phyloP scores from a whole-genome alignment of 1,139 yeast genomes.

The Barnettozyma hawaiiensis region DNA sequence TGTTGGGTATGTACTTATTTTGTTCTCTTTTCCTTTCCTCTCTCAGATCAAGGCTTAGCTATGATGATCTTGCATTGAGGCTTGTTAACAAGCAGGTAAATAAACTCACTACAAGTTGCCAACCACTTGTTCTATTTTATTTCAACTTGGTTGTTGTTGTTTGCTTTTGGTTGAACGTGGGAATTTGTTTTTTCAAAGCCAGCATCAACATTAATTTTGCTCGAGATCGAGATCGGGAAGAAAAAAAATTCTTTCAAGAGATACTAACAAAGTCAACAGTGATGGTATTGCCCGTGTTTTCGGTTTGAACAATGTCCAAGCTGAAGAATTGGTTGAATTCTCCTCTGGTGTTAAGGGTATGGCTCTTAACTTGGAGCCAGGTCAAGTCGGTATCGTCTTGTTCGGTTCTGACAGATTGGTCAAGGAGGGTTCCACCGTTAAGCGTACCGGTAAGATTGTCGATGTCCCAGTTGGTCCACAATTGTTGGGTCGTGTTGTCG shows the following conservation, averaged over 20 bases:
- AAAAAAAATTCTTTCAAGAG: slow-evolving; percentile 1
- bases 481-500: slow-evolving; percentile 98
- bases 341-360: slow-evolving; percentile 99
- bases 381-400: slow-evolving; percentile 99
- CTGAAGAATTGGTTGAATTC: slow-evolving; percentile 99
- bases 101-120: too few species aligned
- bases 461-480: slow-evolving; percentile 99
- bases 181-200: too few species aligned
- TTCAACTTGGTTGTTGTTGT: background rate
- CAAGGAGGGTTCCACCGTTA: slow-evolving; percentile 99
- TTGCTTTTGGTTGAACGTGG: too few species aligned
- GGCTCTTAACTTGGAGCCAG: slow-evolving; percentile 99
- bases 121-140: background rate
- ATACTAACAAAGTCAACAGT: slow-evolving; percentile 39
- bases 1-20: slow-evolving; percentile 64
- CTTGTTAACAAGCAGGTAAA: too few species aligned
- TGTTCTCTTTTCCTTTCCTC: too few species aligned
- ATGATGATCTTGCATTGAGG: background rate
- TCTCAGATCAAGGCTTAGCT: background rate
- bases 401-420: slow-evolving; percentile 99
- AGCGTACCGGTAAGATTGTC: slow-evolving; percentile 99
- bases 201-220: background rate
- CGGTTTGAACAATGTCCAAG: slow-evolving; percentile 99
- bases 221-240: background rate
- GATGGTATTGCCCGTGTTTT: slow-evolving; percentile 99